Base-by-base conservation (phyloP, 441 rosid genomes). In the Biscutella laevigata region DNA sequence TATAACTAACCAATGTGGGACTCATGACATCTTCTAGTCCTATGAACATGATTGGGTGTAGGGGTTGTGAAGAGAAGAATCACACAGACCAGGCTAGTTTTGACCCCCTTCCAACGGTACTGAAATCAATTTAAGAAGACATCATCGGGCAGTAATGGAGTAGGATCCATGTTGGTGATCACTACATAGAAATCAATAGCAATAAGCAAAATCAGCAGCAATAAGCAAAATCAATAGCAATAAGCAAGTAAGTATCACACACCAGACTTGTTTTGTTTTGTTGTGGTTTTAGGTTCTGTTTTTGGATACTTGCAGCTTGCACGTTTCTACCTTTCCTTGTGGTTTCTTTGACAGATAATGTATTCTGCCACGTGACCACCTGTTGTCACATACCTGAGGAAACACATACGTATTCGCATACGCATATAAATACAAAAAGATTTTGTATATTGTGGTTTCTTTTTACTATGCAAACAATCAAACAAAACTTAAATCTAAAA, bases 311-410 rank as follows among this genome's bases (percentile, higher is more conserved):
- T n/a, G n/a, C n/a, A n/a, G n/a, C n/a, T n/a, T n/a, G n/a, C n/a
- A n/a, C n/a, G n/a, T n/a, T n/a, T n/a, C n/a, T n/a, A n/a, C n/a
- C n/a, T n/a, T n/a, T n/a, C n/a, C n/a, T n/a, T n/a, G n/a, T n/a
- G n/a, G n/a, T n/a, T n/a, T n/a, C n/a, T n/a, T n/a, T n/a, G n/a
- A n/a, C n/a, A n/a, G n/a, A n/a, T n/a, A n/a, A n/a, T n/a, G n/a
- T n/a, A n/a, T n/a, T n/a, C n/a, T 12, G 42, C 29, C 43, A 60
- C 65, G 65, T 35, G 59, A 16, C 43, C 7, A 46, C 10, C 16
- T 7, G 7, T 4, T 21, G 53, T 35, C 47, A 62, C 40, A 53
- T 53, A 37, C 28, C 57, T 38, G 13, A 20, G 37, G 44, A 62
- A 2, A 53, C 17, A 42, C 20, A 27, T 62, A 43, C 60, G 40